phyloP scores from a whole-genome alignment of 257 asterid species.

The Coffea eugenioides region DNA sequence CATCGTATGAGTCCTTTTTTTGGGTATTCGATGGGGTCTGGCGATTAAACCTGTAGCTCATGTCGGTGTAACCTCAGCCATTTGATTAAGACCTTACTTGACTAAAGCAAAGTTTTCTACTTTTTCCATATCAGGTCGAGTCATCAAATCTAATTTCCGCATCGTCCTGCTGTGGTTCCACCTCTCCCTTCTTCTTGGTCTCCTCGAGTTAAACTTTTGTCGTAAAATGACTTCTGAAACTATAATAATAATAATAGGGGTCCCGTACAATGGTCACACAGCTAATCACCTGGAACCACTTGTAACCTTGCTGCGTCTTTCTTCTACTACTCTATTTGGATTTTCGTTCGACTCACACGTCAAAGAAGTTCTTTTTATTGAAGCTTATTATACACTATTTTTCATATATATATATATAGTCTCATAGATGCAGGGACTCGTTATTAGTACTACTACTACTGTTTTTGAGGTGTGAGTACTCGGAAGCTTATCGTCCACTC shows the following conservation, averaged over 20 bases:
- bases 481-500: not conserved
- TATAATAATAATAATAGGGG: not conserved
- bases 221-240: not conserved
- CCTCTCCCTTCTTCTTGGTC: not conserved
- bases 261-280: constrained; percentile 15
- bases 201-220: constrained; percentile 18
- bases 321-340: not conserved
- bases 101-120: not conserved
- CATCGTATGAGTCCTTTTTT: constrained; percentile 1
- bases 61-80: constrained; percentile 20
- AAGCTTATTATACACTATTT: not conserved
- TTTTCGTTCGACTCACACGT: not conserved
- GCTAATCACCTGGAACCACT: constrained; percentile 4
- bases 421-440: not conserved
- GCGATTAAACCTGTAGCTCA: constrained; percentile 6
- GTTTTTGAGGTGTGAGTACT: too few relatives aligned
- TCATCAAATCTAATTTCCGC: constrained; percentile 43
- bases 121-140: constrained; percentile 50
- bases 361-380: not conserved
- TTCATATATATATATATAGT: too few relatives aligned
- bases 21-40: not conserved
- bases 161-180: constrained; percentile 7
- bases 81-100: constrained; percentile 42
- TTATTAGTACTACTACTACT: too few relatives aligned
- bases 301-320: not conserved